phyloP scores from a whole-genome alignment of 2,329 filamentous ascomycete species.

The Arthrobotrys entomopaga region DNA sequence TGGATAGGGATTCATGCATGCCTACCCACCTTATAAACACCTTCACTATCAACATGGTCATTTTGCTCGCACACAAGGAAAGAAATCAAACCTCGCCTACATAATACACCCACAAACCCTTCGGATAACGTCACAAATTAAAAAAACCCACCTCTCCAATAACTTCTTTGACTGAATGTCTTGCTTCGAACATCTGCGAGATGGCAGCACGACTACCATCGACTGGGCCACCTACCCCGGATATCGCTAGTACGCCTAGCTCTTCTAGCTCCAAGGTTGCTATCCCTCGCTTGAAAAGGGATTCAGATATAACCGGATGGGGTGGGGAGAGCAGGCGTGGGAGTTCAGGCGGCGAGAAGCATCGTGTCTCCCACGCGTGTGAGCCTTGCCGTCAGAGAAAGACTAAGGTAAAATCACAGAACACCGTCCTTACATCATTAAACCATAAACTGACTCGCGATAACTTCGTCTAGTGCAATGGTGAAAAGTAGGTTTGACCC shows the following conservation, averaged over 20 bases:
- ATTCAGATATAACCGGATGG: slow-evolving; percentile 55
- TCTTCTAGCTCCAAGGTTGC: slow-evolving; percentile 56
- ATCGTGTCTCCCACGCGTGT: slow-evolving; percentile 58
- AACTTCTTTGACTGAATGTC: slow-evolving; percentile 31
- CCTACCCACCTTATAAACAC: slow-evolving; percentile 30
- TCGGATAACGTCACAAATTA: slow-evolving; percentile 7
- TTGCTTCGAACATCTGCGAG: slow-evolving; percentile 18
- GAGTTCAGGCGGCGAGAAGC: slow-evolving; percentile 56
- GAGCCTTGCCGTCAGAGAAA: slow-evolving; percentile 56
- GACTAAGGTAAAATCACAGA: slow-evolving; percentile 34
- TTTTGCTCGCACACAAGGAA: slow-evolving; percentile 31
- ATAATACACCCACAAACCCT: slow-evolving; percentile 11
- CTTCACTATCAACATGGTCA: slow-evolving; percentile 29
- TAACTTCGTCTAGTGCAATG: slow-evolving; percentile 56
- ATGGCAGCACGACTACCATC: slow-evolving; percentile 51
- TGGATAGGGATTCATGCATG: slow-evolving; percentile 40
- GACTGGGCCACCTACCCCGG: slow-evolving; percentile 48
- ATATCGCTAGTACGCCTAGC: slow-evolving; percentile 40
- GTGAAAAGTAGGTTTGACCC: slow-evolving; percentile 52
- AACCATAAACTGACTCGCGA: slow-evolving; percentile 43
- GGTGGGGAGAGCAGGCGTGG: slow-evolving; percentile 51
- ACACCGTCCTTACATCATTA: slow-evolving; percentile 33
- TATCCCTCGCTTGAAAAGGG: slow-evolving; percentile 57
- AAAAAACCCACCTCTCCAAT: background rate
- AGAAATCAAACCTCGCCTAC: slow-evolving; percentile 20